phyloP scores from a whole-genome alignment of 2,329 filamentous ascomycete species.

The Fusarium oligoseptatum region DNA sequence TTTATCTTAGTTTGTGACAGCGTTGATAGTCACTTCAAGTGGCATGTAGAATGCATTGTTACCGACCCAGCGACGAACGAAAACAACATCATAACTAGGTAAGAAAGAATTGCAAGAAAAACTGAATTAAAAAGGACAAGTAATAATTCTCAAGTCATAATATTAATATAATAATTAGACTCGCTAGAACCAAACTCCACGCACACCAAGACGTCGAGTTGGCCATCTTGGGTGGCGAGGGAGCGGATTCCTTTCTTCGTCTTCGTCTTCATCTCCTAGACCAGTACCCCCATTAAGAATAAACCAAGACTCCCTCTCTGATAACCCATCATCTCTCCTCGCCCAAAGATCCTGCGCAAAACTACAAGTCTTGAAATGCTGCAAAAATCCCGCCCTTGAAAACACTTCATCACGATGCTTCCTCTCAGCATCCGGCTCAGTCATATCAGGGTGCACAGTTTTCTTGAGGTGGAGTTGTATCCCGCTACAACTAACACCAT shows the following conservation, averaged over 20 bases:
- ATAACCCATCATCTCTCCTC: neutral
- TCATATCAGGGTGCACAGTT: fast-evolving
- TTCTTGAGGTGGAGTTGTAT: neutral
- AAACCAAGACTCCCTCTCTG: neutral
- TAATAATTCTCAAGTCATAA: no score
- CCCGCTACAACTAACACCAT: conserved; percentile 11
- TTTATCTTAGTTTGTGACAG: neutral
- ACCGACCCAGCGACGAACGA: neutral
- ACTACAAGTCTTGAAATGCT: conserved; percentile 10
- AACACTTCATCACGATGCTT: conserved; percentile 2
- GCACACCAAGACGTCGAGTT: fast-evolving
- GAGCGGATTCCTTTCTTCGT: no score
- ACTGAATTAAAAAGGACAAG: no score
- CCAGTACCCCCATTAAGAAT: neutral
- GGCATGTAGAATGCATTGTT: neutral
- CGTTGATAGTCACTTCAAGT: neutral
- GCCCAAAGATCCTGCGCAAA: conserved; percentile 8
- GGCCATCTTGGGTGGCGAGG: no score
- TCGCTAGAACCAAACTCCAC: no score
- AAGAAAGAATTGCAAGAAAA: no score
- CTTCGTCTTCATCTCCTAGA: neutral
- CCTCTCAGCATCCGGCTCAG: neutral
- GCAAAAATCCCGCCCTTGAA: neutral
- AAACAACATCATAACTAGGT: neutral
- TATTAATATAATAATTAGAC: no score